Evolutionary conservation across 1,284 basidiomycete genomes (phyloP).

Genomic region (Rhodotorula sp.): DNA sequence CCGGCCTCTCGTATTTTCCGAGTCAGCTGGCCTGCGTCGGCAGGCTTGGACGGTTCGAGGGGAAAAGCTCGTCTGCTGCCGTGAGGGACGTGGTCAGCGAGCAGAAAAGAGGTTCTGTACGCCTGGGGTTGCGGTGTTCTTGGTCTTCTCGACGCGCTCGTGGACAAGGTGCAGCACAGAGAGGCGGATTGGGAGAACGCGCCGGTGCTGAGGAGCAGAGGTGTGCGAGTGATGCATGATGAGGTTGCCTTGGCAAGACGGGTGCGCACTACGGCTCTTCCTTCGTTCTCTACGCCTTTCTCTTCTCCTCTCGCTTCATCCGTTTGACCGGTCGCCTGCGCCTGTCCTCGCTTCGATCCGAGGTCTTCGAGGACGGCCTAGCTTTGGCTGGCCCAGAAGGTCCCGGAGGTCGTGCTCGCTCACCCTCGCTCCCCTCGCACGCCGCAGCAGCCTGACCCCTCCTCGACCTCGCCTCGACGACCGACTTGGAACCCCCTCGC

Average conservation of each 20-base stretch:
- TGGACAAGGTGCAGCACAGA: constrained; percentile 7
- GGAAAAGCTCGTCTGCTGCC: constrained; percentile 12
- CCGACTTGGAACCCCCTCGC: background rate
- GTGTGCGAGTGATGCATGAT: constrained; percentile 5
- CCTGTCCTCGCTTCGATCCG: background rate
- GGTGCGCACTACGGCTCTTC: background rate
- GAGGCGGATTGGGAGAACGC: background rate
- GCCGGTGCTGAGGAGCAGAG: background rate
- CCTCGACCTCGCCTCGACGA: background rate
- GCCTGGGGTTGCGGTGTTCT: constrained; percentile 8
- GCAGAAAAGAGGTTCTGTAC: constrained; percentile 25
- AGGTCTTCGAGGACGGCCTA: background rate
- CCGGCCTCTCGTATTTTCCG: constrained; percentile 1
- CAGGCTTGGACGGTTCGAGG: background rate
- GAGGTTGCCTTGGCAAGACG: background rate
- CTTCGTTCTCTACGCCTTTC: too few relatives aligned
- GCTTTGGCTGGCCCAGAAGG: background rate
- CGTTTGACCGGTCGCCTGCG: too few relatives aligned
- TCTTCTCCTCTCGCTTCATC: too few relatives aligned
- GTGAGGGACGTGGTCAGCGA: constrained; percentile 12
- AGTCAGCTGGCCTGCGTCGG: background rate
- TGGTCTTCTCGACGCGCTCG: background rate
- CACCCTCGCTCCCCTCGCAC: background rate
- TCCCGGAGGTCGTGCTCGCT: background rate
- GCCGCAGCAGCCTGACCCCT: background rate